phyloP scores from a whole-genome alignment of 2,329 filamentous ascomycete species.

The Cytospora chrysosperma region DNA sequence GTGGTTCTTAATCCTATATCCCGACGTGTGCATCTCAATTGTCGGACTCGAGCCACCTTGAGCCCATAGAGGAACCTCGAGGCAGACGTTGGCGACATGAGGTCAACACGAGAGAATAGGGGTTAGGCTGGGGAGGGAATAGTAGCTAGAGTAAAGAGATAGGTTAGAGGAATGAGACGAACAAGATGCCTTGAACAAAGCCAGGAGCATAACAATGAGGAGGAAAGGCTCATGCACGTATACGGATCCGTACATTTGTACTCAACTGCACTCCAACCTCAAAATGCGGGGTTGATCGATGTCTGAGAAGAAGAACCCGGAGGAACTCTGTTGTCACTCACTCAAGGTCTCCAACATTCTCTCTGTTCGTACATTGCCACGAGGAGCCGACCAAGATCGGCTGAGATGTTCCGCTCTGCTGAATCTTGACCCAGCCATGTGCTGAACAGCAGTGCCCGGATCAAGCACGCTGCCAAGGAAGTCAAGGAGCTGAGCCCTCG shows the following conservation, averaged over 20 bases:
- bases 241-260: slow-evolving; percentile 1
- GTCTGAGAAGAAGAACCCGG: not conserved
- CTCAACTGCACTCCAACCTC: slow-evolving; percentile 8
- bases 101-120: not conserved
- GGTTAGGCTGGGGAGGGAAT: not conserved
- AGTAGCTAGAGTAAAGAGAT: not conserved
- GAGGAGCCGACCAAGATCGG: not conserved
- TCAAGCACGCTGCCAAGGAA: not conserved
- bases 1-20: not conserved
- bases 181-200: not conserved
- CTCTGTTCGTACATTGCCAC: not conserved
- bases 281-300: slow-evolving; percentile 12
- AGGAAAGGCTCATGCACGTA: not conserved
- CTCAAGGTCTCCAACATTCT: not conserved
- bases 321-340: not conserved
- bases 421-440: not conserved
- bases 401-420: not conserved
- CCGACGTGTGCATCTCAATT: not conserved
- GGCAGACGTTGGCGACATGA: slow-evolving; percentile 7
- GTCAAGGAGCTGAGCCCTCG: not conserved
- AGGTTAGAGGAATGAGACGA: not conserved
- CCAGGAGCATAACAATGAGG: not conserved
- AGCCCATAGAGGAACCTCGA: not conserved
- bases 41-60: not conserved
- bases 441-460: not conserved